Base-by-base conservation (phyloP, 1,284 basidiomycete species). In the Pseudozyma sp. region DNA sequence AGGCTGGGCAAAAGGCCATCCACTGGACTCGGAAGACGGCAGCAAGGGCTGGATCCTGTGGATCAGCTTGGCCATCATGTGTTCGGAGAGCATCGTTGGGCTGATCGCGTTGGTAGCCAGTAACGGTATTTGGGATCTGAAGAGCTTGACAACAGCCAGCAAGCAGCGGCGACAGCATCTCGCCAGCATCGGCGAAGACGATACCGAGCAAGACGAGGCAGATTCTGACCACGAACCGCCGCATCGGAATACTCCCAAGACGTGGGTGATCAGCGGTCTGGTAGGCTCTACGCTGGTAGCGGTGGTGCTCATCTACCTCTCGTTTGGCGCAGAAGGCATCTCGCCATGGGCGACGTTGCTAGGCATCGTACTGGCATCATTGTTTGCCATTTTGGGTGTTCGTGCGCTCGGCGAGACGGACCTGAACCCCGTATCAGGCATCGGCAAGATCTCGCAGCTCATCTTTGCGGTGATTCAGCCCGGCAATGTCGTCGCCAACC, bases 391-490 rank as follows among this genome's bases (percentile, higher is more conserved):
- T 56, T 89, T 97, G 52, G 95, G 77, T 33, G 76, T 78, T 2
- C 80, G 81, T 9, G 77, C 82, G 16, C 72, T 84, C 13, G 82
- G 82, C 35, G 75, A 78, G 54, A 82, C 81, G 13, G 82, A 84
- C 43, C 54, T 83, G 24, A 84, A 84, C 54, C 81, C 81, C 1
- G 87, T 97, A 35, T 94, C 92, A 40, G 95, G 94, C 0, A 88
- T 98, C 35, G 95, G 95, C 9, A 98, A 98, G 86, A 92, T 97
- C 45, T 94, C 92, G 48, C 95, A 98, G 81, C 88, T 98, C 16
- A 87, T 97, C 67, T 98, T 98, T 79, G 94, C 94, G 1, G 90
- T 95, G 86, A 88, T 97, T 46, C 94, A 97, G 83, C 95, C 95
- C 0, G 92, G 94, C 34, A 84, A 85, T 48, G 63, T 97, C 17